Evolutionary conservation across 805 yeast genomes (phyloP), one percentile per base, ranked within the genome.

Genomic region (Debaryomyces castellii): DNA sequence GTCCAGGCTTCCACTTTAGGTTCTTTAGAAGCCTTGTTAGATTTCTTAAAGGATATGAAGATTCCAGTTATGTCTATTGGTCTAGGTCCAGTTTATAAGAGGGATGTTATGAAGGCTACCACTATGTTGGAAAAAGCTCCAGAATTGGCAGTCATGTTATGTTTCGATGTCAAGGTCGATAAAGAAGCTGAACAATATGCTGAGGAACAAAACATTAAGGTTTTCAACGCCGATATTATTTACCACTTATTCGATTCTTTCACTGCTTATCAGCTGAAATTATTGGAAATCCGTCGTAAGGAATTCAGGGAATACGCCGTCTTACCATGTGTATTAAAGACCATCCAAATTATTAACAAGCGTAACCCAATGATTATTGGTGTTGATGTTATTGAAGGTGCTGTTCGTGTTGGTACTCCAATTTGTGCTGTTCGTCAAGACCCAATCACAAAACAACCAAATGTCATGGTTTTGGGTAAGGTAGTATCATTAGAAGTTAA

Each of bases 281-380:
- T 94, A 52, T 73, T 92, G 62, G 99, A 92, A 67, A 83, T 83
- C 67, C 88, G 96, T 71, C 87, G 97, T 71, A 82, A 84, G 65
- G 96, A 89, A 54, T 87, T 86, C 71, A 74, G 85, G 71, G 92
- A 84, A 58, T 87, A 80, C 58, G 99, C 98, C 39, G 87, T 87
- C 41, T 91, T 83, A 83, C 99, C 99, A 57, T 87, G 95, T 77
- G 97, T 92, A 27, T 73, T 94, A 73, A 88, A 89, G 71, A 94
- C 97, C 14, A 69, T 94, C 55, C 98, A 94, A 75, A 89, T 94
- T 63, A 94, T 94, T 68, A 94, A 94, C 83, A 92, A 92, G 76
- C 88, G 99, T 73, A 89, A 91, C 67, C 99, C 99, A 51, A 94
- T 94, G 98, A 91, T 94, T 63, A 88, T 94, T 62, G 99, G 99